phyloP scores from a whole-genome alignment of 2,329 filamentous ascomycete genomes.

The Lizonia empirigonia region DNA sequence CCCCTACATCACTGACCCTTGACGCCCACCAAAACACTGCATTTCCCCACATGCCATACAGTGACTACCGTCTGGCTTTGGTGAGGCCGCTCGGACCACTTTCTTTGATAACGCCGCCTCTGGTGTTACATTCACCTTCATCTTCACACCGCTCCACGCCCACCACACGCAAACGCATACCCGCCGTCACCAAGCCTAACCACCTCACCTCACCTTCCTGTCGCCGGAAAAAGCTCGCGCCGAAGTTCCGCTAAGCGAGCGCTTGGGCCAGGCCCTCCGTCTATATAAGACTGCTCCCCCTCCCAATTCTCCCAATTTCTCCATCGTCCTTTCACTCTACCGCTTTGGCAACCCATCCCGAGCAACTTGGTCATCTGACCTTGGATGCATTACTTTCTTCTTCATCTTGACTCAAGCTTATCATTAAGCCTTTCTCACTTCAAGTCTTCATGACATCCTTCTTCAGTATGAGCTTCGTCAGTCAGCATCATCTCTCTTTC shows the following conservation, averaged over 20 bases:
- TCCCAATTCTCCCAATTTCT: not conserved
- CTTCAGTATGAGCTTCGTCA: conserved; percentile 1
- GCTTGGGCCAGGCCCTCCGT: not conserved
- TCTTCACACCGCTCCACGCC: not conserved
- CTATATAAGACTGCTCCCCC: not conserved
- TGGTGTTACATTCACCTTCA: not conserved
- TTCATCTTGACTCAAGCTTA: not conserved
- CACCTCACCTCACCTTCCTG: not conserved
- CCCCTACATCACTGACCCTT: not conserved
- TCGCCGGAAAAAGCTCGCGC: not conserved
- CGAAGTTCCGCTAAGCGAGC: not conserved
- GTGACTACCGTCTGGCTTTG: not conserved
- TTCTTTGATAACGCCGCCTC: not conserved
- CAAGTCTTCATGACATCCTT: conserved; percentile 2
- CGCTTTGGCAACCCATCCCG: not conserved
- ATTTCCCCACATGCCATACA: too few relatives aligned
- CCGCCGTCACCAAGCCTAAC: not conserved
- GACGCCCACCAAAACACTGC: not conserved
- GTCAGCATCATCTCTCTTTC: not conserved
- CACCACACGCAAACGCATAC: not conserved
- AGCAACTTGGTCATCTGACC: not conserved
- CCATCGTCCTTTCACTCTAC: not conserved
- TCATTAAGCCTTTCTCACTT: not conserved
- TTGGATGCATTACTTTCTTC: not conserved
- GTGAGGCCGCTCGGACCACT: conserved; percentile 8